A percentile compares a stretch with the other conserved stretches of the same genome.
phyloP scores from a whole-genome alignment of 257 asterid genomes.

The Ajuga chamaepitys region DNA sequence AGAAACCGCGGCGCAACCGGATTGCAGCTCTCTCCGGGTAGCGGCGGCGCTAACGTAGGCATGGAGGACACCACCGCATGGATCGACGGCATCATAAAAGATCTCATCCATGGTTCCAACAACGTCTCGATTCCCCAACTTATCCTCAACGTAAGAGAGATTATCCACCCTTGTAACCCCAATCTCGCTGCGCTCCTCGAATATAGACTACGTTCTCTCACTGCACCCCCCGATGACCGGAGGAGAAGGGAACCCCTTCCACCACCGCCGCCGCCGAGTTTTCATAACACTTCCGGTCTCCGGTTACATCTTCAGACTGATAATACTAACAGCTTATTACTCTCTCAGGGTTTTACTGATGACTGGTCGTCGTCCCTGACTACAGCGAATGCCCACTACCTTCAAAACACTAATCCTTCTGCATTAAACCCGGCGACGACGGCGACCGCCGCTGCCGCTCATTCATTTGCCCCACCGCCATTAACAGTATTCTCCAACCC shows the following conservation, averaged over 20 bases:
- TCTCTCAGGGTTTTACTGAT: conserved; percentile 16
- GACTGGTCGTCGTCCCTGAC: conserved; percentile 34
- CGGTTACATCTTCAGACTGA: conserved; percentile 17
- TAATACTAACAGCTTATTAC: conserved; percentile 15
- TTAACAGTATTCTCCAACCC: not conserved
- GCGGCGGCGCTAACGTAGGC: not conserved
- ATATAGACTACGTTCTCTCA: conserved; percentile 70
- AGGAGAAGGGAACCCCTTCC: conserved; percentile 23
- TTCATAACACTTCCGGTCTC: conserved; percentile 15
- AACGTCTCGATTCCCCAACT: conserved; percentile 78
- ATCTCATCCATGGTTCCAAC: conserved; percentile 65
- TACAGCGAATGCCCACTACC: conserved; percentile 1
- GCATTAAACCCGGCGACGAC: not conserved
- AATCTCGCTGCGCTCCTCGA: conserved; percentile 74
- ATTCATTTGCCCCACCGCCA: conserved; percentile 18
- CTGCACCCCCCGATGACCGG: conserved; percentile 10
- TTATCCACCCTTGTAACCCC: conserved; percentile 90
- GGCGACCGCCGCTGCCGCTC: conserved; percentile 16
- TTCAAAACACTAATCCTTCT: conserved; percentile 10
- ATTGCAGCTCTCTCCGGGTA: conserved; percentile 9
- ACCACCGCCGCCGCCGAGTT: conserved; percentile 5
- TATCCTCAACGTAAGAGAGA: conserved; percentile 84
- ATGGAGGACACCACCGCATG: conserved; percentile 78
- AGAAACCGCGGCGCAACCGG: conserved; percentile 20
- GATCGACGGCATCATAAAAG: conserved; percentile 88